phyloP scores from a whole-genome alignment of 495 filamentous ascomycete species.

The Talaromyces stipitatus region DNA sequence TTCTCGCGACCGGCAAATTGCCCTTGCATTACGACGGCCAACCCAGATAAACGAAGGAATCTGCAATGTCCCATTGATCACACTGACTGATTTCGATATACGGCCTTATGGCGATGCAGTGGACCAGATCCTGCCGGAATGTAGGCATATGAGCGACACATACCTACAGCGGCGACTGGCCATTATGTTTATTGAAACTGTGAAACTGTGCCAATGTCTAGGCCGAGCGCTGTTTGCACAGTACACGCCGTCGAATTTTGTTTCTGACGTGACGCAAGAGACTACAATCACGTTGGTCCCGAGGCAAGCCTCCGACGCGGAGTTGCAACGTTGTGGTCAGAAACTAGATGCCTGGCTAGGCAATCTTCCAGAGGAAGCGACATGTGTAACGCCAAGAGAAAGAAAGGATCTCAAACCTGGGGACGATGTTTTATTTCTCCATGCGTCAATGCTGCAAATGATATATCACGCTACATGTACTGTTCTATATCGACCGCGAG shows the following conservation, averaged over 20 bases:
- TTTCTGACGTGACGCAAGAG: constrained; percentile 56
- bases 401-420: constrained; percentile 27
- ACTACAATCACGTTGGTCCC: constrained; percentile 82
- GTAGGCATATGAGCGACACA: constrained; percentile 31
- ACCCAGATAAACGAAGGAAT: constrained; percentile 80
- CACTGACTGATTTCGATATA: constrained; percentile 70
- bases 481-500: constrained; percentile 76
- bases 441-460: constrained; percentile 75
- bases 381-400: constrained; percentile 27
- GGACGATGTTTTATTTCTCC: constrained; percentile 55
- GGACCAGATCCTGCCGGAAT: constrained; percentile 21
- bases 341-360: constrained; percentile 64
- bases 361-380: constrained; percentile 51
- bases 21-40: constrained; percentile 76
- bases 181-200: constrained; percentile 79
- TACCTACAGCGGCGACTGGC: constrained; percentile 63
- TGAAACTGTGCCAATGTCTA: constrained; percentile 75
- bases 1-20: constrained; percentile 81
- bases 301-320: constrained; percentile 61
- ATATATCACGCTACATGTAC: constrained; percentile 79
- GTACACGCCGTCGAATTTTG: constrained; percentile 59
- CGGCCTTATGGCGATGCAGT: constrained; percentile 46
- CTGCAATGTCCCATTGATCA: constrained; percentile 78
- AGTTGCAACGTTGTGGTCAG: constrained; percentile 59
- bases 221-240: constrained; percentile 73